Conservation (phyloP, 768 basidiomycete genomes). For the Mycena haematopus region DNA sequence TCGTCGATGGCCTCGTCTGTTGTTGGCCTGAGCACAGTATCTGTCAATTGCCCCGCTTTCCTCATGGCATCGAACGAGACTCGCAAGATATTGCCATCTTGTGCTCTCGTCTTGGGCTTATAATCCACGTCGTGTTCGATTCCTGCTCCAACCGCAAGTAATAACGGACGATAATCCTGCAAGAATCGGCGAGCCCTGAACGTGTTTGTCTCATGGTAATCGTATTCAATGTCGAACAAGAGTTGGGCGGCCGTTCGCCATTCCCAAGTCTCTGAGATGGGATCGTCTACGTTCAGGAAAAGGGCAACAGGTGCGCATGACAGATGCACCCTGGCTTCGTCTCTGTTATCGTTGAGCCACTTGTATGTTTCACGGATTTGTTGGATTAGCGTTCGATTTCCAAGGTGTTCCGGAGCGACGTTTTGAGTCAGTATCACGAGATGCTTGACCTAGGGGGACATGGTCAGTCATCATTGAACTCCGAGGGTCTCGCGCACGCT, state of each 20-base stretch:
- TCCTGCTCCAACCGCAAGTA: conserved; percentile 39
- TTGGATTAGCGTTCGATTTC: conserved; percentile 37
- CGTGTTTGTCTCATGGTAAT: conserved; percentile 36
- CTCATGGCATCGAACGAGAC: conserved; percentile 44
- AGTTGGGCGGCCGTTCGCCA: conserved; percentile 49
- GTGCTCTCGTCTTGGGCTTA: conserved; percentile 4
- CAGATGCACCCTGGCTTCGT: conserved; percentile 28
- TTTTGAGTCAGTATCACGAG: conserved; percentile 41
- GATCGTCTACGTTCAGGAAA: conserved; percentile 57
- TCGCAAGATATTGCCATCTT: conserved; percentile 32
- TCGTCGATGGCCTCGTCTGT: neutral
- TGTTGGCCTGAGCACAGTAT: conserved; percentile 43
- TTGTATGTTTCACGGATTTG: conserved; percentile 51
- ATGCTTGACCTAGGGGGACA: conserved; percentile 45
- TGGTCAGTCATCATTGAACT: neutral
- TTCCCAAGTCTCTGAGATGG: conserved; percentile 41
- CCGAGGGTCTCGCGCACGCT: neutral
- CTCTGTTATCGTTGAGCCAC: conserved; percentile 44
- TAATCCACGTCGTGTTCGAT: conserved; percentile 30
- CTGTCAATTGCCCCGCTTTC: conserved; percentile 38
- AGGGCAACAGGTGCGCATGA: conserved; percentile 34
- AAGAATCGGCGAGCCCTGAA: conserved; percentile 44
- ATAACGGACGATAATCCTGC: conserved; percentile 38
- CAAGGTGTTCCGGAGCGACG: conserved; percentile 35
- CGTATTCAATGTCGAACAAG: conserved; percentile 42